A percentile compares a stretch with the other conserved stretches of the same genome.
Evolutionary conservation across 495 filamentous ascomycete genomes (phyloP).

Genomic region (Platismatia glauca): DNA sequence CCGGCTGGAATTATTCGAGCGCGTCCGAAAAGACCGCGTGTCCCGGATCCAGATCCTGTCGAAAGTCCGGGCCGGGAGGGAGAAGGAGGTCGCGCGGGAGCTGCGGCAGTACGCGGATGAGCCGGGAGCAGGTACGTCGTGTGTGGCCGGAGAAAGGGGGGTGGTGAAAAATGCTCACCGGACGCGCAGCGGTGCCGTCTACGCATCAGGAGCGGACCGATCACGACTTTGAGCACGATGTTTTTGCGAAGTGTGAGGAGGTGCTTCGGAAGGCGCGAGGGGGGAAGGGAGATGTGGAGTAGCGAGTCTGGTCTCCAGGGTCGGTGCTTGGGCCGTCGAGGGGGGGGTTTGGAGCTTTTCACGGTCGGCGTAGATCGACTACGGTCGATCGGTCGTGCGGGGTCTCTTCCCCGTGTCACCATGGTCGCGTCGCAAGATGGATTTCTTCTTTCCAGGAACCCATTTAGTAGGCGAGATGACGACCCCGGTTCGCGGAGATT

Average conservation of each 20-base stretch:
- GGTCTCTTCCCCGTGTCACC: too few species aligned
- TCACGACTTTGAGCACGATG: not conserved
- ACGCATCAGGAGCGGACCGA: not conserved
- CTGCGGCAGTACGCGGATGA: conserved; percentile 20
- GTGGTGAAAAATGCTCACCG: not conserved
- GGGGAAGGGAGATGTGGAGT: not conserved
- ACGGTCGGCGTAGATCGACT: too few species aligned
- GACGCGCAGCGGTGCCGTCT: not conserved
- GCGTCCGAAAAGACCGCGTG: conserved; percentile 30
- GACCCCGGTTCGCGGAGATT: too few species aligned
- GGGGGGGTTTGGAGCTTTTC: too few species aligned
- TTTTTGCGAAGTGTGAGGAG: not conserved
- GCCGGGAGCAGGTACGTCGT: conserved; percentile 17
- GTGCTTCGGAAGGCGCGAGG: not conserved
- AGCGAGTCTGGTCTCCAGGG: not conserved
- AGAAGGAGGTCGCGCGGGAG: conserved; percentile 19
- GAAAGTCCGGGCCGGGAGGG: conserved; percentile 20
- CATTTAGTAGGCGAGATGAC: too few species aligned
- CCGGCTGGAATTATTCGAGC: conserved; percentile 31
- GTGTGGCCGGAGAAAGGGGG: not conserved
- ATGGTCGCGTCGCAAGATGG: too few species aligned
- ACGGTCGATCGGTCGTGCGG: too few species aligned
- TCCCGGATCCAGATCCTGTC: conserved; percentile 32
- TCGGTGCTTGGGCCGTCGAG: not conserved
- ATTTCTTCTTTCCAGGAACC: too few species aligned